Conservation (phyloP, 345 rosid species). For the Lepidium didymum region DNA sequence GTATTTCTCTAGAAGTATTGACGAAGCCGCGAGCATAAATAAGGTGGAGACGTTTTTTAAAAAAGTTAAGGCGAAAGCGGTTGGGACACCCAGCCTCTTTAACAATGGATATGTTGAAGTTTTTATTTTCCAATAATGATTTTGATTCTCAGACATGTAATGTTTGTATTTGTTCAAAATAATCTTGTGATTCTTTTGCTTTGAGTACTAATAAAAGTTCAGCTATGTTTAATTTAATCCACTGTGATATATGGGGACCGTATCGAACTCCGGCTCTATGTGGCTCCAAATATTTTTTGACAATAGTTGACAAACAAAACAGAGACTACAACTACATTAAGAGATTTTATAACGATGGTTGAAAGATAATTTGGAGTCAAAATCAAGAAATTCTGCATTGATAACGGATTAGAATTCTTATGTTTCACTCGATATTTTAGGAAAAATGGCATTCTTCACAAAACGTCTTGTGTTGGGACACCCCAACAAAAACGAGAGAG, state of each 20-base stretch:
- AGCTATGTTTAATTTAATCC: accelerated
- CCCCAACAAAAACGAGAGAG: no score
- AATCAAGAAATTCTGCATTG: not conserved
- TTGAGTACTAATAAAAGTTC: not conserved
- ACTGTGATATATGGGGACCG: not conserved
- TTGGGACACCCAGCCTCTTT: not conserved
- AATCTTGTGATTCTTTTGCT: not conserved
- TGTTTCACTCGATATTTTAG: no score
- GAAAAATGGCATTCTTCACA: no score
- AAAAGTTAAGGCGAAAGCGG: not conserved
- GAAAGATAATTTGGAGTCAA: not conserved
- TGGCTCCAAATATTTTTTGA: not conserved
- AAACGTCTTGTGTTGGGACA: no score
- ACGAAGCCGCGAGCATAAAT: not conserved
- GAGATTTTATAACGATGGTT: not conserved
- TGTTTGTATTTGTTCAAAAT: not conserved
- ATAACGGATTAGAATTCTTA: not conserved
- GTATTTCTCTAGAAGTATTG: not conserved
- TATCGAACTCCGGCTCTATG: not conserved
- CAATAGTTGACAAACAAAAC: not conserved
- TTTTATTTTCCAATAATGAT: not conserved
- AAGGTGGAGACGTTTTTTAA: no score
- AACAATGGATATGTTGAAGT: not conserved
- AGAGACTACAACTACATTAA: not conserved
- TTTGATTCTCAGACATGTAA: not conserved